These are phyloP conservation scores for Chytridium lagenaria DNA, from an alignment of 371 early-diverging fungal genomes.

Conservation along the genomic window DNA sequence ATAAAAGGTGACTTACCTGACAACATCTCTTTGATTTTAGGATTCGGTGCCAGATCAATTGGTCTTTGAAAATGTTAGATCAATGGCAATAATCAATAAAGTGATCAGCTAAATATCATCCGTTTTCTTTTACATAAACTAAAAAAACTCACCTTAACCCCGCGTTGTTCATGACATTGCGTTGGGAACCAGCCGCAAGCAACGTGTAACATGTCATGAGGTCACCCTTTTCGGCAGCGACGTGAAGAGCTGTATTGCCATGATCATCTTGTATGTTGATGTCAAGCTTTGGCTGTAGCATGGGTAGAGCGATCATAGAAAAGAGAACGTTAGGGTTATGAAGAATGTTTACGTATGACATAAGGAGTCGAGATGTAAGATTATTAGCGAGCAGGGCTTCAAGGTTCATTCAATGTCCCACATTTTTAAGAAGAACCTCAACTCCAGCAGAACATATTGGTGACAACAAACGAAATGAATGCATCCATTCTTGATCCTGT, in stretches of 20 bases:
- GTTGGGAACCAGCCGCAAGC: not conserved
- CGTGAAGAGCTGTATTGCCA: constrained; percentile 16
- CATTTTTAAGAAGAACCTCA: no score
- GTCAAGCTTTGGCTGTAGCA: not conserved
- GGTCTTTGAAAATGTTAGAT: constrained; percentile 2
- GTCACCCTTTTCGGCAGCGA: constrained; percentile 5
- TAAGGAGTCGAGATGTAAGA: no score
- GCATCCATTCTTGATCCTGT: no score
- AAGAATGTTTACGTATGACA: not conserved
- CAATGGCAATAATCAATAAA: not conserved
- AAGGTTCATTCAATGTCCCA: no score
- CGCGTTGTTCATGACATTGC: not conserved
- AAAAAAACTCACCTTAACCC: constrained; percentile 4
- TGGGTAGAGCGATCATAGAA: not conserved
- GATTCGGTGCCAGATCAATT: not conserved
- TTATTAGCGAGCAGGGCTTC: no score
- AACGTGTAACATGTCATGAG: not conserved
- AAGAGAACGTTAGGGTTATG: not conserved
- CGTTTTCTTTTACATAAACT: no score
- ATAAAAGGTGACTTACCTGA: not conserved
- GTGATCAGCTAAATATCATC: not conserved
- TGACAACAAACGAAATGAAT: no score
- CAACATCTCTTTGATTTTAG: constrained; percentile 1
- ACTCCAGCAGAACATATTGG: no score
- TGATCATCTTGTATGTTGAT: not conserved